A percentile compares a stretch with the other conserved stretches of the same genome.
Conservation (phyloP, 2,329 filamentous ascomycete genomes). For the Fusarium sarcochroum region DNA sequence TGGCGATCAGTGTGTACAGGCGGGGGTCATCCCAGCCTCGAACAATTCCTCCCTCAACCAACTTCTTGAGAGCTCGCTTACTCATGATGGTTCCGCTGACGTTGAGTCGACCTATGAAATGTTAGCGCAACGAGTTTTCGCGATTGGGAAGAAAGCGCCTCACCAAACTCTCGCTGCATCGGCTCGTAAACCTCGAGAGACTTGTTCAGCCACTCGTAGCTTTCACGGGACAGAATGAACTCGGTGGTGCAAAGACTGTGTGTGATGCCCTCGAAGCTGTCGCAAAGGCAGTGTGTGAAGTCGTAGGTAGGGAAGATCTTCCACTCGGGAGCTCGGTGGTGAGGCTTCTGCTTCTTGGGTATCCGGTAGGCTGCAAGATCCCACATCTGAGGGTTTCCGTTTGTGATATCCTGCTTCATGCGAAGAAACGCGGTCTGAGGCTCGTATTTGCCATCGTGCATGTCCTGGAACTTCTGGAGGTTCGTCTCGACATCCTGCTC, state of each 20-base stretch:
- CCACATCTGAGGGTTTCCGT: constrained; percentile 96
- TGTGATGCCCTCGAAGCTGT: constrained; percentile 92
- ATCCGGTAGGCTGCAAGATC: constrained; percentile 93
- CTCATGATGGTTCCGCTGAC: constrained; percentile 88
- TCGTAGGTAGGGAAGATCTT: constrained; percentile 97
- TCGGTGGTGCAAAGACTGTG: constrained; percentile 95
- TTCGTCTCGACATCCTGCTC: constrained; percentile 82
- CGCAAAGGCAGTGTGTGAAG: constrained; percentile 90
- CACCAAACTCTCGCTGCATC: constrained; percentile 89
- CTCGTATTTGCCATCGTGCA: constrained; percentile 93
- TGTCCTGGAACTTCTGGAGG: constrained; percentile 85
- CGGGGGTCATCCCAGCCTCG: constrained; percentile 93
- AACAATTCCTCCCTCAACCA: constrained; percentile 84
- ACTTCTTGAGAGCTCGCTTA: constrained; percentile 85
- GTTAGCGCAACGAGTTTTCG: neutral
- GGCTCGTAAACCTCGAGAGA: constrained; percentile 86
- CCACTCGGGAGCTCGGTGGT: constrained; percentile 89
- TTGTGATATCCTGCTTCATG: constrained; percentile 91
- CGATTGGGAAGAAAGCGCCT: neutral
- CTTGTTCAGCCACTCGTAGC: constrained; percentile 92
- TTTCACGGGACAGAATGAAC: constrained; percentile 86
- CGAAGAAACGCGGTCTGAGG: constrained; percentile 86
- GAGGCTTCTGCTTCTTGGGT: constrained; percentile 76
- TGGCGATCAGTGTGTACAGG: constrained; percentile 87
- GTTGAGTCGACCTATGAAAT: constrained; percentile 62